Evolutionary conservation across 352 stramenopile genomes (phyloP), one percentile per base, ranked within the genome.

Genomic region (Phytophthora sansomeana): DNA sequence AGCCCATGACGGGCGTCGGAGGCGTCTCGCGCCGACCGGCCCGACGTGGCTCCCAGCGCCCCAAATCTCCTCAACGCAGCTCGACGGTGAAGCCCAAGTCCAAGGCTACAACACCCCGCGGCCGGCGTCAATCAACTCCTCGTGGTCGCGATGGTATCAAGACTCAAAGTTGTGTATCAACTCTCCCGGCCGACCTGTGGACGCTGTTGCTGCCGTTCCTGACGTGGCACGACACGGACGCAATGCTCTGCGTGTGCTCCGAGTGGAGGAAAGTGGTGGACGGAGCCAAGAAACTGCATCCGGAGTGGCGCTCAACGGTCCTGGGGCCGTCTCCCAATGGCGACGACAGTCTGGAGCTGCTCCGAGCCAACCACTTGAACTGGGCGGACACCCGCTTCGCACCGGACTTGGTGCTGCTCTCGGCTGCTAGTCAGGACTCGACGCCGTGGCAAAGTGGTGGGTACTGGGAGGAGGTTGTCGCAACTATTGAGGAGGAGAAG

Each of bases 151-250:
- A 56, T 63, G 63, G 17, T 71, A 51, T 53, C 19, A 57, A 57
- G 11, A 4, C 21, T 39, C 50, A 63, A 66, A 60, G 42, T 69
- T 19, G 46, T 17, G 26, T 66, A 43, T 43, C 71, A 14, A 42
- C 51, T 26, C 59, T 90, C n/a, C 75, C 79, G 2, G 36, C 58
- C 28, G 81, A 90, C 33, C 58, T 90, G 24, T 67, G 82, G 50
- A 69, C 67, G 49, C 71, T 57, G 43, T 38, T 90, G 16, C 53
- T 86, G 47, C 67, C 63, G 41, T 81, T 83, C 19, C 39, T 90
- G 39, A 73, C 69, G 35, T 90, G 79, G 80, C 67, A 61, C 51
- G 77, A 84, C 50, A 86, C 75, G 8, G 62, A 47, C 9, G 56
- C 66, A 46, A 73, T 89, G 66, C 38, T 48, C 35, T 61, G 55